These are phyloP conservation scores for Zopfochytrium polystomum DNA, from an alignment of 371 early-diverging fungal species.

Conservation along the genomic window DNA sequence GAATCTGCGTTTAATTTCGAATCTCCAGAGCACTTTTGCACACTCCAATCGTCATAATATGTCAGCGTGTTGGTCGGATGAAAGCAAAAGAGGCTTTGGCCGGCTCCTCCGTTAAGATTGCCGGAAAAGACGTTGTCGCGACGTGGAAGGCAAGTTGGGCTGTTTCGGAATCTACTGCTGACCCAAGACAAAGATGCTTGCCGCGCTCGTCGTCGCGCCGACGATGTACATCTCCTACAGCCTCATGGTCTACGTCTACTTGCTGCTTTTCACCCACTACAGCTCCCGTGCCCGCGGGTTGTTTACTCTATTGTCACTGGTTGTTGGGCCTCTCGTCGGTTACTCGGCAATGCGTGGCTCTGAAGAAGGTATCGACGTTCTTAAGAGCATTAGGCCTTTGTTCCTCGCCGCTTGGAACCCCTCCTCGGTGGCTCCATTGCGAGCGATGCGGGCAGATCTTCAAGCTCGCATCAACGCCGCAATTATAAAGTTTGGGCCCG, in stretches of 20 bases:
- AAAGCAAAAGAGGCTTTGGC: slow-evolving; percentile 88
- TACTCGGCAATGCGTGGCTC: slow-evolving; percentile 81
- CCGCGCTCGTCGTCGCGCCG: slow-evolving; percentile 50
- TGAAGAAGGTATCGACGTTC: slow-evolving; percentile 85
- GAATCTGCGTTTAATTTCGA: background rate
- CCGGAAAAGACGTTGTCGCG: slow-evolving; percentile 89
- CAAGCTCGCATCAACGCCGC: slow-evolving; percentile 72
- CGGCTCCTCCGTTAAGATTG: slow-evolving; percentile 87
- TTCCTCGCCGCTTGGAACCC: slow-evolving; percentile 61
- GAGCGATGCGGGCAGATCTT: slow-evolving; percentile 64
- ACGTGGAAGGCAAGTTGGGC: slow-evolving; percentile 90
- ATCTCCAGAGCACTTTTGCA: slow-evolving; percentile 66
- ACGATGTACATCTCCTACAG: slow-evolving; percentile 33
- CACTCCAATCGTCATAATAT: slow-evolving; percentile 72
- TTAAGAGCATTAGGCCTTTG: slow-evolving; percentile 80
- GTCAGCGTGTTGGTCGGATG: slow-evolving; percentile 65
- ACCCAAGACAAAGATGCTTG: slow-evolving; percentile 70
- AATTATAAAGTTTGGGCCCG: slow-evolving; percentile 84
- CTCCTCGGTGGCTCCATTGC: slow-evolving; percentile 28
- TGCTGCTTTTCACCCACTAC: slow-evolving; percentile 27
- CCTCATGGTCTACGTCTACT: slow-evolving; percentile 33
- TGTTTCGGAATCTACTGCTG: slow-evolving; percentile 45
- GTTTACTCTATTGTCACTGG: slow-evolving; percentile 53
- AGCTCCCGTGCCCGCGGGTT: slow-evolving; percentile 24
- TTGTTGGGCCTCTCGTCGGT: slow-evolving; percentile 67